Percentiles rank a stretch among this genome's conserved stretches.
phyloP scores from a whole-genome alignment of 352 stramenopile genomes.

The Hyaloperonospora arabidopsidis region DNA sequence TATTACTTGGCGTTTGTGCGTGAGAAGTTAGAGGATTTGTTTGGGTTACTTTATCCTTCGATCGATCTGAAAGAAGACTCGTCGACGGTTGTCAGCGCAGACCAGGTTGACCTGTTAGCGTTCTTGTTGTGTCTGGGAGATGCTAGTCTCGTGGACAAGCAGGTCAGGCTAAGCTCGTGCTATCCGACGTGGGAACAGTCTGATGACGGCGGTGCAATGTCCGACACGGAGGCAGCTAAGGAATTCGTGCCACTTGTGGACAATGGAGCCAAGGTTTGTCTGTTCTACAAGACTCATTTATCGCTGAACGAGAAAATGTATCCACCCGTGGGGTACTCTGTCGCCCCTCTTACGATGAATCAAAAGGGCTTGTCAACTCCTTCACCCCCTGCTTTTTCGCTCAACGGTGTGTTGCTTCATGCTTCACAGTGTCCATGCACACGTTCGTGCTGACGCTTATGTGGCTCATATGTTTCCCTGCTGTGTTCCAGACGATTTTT shows the following conservation, averaged over 20 bases:
- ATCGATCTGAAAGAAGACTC: conserved; percentile 45
- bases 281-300: conserved; percentile 69
- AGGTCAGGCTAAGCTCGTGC: conserved; percentile 48
- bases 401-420: conserved; percentile 26
- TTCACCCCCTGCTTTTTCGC: conserved; percentile 24
- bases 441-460: conserved; percentile 8
- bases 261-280: conserved; percentile 54
- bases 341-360: conserved; percentile 18
- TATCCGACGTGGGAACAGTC: conserved; percentile 58
- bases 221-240: conserved; percentile 13
- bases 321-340: conserved; percentile 60
- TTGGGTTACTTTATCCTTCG: conserved; percentile 59
- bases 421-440: not conserved
- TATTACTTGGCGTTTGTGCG: conserved; percentile 78
- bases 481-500: conserved; percentile 35
- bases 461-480: conserved; percentile 2
- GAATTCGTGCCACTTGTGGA: conserved; percentile 29
- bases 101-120: conserved; percentile 64
- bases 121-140: conserved; percentile 64
- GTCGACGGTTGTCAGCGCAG: conserved; percentile 42
- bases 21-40: conserved; percentile 71
- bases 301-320: conserved; percentile 78
- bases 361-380: conserved; percentile 18
- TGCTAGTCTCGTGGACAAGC: conserved; percentile 40
- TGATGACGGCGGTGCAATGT: conserved; percentile 10